phyloP scores from a whole-genome alignment of 1,284 basidiomycete species.

The Trichosporon faecale region DNA sequence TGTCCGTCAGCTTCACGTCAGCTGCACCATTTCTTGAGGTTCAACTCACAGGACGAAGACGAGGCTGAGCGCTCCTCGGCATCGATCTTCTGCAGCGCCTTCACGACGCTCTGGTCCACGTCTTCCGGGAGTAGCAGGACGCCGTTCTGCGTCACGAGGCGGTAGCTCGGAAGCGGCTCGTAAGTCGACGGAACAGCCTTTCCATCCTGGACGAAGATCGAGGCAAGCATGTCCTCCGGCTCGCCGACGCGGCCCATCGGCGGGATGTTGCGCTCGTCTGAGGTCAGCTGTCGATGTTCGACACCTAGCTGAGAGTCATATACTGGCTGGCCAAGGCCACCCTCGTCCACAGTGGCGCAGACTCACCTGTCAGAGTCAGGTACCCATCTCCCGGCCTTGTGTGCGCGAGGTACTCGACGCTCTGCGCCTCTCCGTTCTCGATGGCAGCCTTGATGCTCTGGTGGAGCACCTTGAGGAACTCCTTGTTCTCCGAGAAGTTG shows the following conservation, averaged over 20 bases:
- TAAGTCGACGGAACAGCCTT: constrained; percentile 48
- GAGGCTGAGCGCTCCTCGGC: constrained; percentile 26
- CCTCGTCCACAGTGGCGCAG: background rate
- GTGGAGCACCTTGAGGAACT: constrained; percentile 37
- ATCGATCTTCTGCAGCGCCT: constrained; percentile 35
- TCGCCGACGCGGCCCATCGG: constrained; percentile 51
- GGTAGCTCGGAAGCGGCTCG: constrained; percentile 45
- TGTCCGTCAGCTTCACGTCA: background rate
- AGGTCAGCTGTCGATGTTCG: constrained; percentile 30
- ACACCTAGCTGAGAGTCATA: background rate
- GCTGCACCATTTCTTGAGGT: background rate
- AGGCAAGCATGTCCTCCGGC: constrained; percentile 51
- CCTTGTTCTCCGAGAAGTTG: constrained; percentile 41
- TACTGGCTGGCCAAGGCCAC: background rate
- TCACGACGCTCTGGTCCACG: constrained; percentile 42
- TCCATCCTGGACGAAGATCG: constrained; percentile 48
- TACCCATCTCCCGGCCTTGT: constrained; percentile 48
- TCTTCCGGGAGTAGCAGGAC: constrained; percentile 43
- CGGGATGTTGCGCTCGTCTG: constrained; percentile 49
- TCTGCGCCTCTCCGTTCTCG: constrained; percentile 24
- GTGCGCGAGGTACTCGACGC: constrained; percentile 43
- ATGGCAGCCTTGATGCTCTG: constrained; percentile 32
- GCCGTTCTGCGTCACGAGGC: constrained; percentile 46
- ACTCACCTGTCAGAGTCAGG: constrained; percentile 49
- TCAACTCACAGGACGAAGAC: background rate